Evolutionary conservation across 805 yeast genomes (phyloP).

Genomic region (Schwanniomyces pseudopolymorphus): DNA sequence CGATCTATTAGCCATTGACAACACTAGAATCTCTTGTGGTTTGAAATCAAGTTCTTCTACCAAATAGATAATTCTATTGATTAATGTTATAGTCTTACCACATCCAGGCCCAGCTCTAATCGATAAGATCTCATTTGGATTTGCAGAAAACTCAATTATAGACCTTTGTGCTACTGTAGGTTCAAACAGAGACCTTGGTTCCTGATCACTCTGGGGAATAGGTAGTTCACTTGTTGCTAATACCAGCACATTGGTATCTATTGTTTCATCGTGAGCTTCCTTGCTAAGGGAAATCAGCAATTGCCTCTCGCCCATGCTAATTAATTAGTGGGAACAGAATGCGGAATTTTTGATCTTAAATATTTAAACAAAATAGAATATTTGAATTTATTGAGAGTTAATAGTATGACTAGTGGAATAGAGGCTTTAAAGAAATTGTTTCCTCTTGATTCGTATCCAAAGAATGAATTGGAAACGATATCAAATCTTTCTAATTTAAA

Average conservation of each 20-base stretch:
- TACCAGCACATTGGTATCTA: not conserved
- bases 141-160: conserved; percentile 44
- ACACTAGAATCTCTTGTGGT: conserved; percentile 58
- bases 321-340: not conserved
- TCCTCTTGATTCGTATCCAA: not conserved
- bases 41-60: conserved; percentile 32
- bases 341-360: not conserved
- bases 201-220: not conserved
- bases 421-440: not conserved
- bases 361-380: not conserved
- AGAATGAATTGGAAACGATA: not conserved
- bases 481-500: not conserved
- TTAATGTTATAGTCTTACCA: conserved; percentile 65
- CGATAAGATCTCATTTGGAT: conserved; percentile 42
- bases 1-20: conserved; percentile 70
- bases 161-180: conserved; percentile 45
- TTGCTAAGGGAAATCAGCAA: not conserved
- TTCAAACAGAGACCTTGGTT: not conserved
- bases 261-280: not conserved
- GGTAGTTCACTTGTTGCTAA: not conserved
- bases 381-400: not conserved
- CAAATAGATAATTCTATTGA: conserved; percentile 51
- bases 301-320: not conserved
- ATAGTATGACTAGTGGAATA: not conserved
- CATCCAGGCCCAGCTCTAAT: conserved; percentile 74